Base-by-base conservation (phyloP, 2,329 filamentous ascomycete genomes). In the Hypoxylon sp. region DNA sequence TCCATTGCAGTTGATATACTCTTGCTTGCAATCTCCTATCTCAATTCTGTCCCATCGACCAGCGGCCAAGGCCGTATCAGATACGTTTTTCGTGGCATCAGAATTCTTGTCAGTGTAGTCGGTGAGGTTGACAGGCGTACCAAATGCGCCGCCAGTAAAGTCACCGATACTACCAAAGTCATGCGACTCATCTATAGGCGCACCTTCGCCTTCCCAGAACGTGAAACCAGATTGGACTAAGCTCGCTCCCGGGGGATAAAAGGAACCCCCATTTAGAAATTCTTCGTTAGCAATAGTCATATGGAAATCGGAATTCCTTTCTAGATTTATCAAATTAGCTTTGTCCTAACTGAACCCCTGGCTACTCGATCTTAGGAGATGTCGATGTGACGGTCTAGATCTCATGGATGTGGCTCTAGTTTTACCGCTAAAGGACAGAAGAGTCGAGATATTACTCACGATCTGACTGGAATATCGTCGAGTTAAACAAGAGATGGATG, bases 401-500 rank as follows among this genome's bases (percentile, higher is more conserved):
- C 14, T 55, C 14, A 23, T 30, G 1, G 14, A 45, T 45, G 7
- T 4, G 7, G 25, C n/a, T 9, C 23, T n/a, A 21, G n/a, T 5
- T 55, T 9, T 17, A 19, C 21, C 17, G 10, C 38, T 34, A 5
- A 17, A 46, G 13, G 13, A 32, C 11, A 6, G n/a, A 19, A 48
- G n/a, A n/a, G 6, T 28, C 6, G 41, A 1, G 36, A 3, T 19
- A 13, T 13, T 25, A 57, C 67, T 63, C 58, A 69, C 67, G 57
- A 25, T 69, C 67, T 1, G 63, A 67, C 10, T 63, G 53, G 41
- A 72, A 73, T 17, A 73, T 28, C 5, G 67, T 60, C 4, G 72
- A 72, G 59, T 73, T 73, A 23, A 69, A 72, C 2, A 73, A n/a
- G 19, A 73, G 53, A 51, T 73, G 72, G 5, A 74, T 70, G 4